Evolutionary conservation across 2,329 filamentous ascomycete species (phyloP).

Genomic region (Elsinoe necatrix): DNA sequence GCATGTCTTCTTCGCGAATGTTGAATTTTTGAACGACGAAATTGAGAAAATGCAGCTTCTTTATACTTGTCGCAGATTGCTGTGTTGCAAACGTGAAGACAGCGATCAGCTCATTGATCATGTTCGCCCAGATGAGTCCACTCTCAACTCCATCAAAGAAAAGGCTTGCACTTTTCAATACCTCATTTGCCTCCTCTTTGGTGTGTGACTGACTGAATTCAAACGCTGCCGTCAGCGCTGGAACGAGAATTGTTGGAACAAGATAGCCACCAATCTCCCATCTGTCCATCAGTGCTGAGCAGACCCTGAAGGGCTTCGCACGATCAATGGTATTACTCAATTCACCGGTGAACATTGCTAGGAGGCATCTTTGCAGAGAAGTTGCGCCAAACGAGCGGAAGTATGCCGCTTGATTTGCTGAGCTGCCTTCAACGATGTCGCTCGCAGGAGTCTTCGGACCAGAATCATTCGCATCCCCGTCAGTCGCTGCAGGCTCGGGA

Average conservation of each 20-base stretch:
- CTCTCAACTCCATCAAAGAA: slow-evolving; percentile 98
- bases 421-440: slow-evolving; percentile 37
- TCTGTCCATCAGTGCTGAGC: slow-evolving; percentile 91
- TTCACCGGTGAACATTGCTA: slow-evolving; percentile 62
- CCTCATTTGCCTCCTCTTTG: slow-evolving; percentile 71
- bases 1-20: slow-evolving; percentile 91
- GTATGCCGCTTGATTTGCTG: slow-evolving; percentile 54
- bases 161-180: slow-evolving; percentile 82
- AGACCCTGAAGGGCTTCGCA: slow-evolving; percentile 81
- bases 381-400: slow-evolving; percentile 73
- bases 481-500: slow-evolving; percentile 49
- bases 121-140: slow-evolving; percentile 64
- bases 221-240: slow-evolving; percentile 71
- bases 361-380: slow-evolving; percentile 63
- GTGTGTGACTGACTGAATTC: slow-evolving; percentile 59
- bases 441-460: slow-evolving; percentile 21
- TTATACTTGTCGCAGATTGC: slow-evolving; percentile 49
- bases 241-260: slow-evolving; percentile 79
- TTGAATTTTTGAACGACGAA: slow-evolving; percentile 89
- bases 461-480: slow-evolving; percentile 22
- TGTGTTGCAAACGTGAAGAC: slow-evolving; percentile 36
- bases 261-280: slow-evolving; percentile 94
- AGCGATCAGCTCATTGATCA: slow-evolving; percentile 21
- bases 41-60: slow-evolving; percentile 62
- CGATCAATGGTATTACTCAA: slow-evolving; percentile 54